Conservation (phyloP, 192 early-diverging fungal species). For the Gorgonomyces haynaldii region DNA sequence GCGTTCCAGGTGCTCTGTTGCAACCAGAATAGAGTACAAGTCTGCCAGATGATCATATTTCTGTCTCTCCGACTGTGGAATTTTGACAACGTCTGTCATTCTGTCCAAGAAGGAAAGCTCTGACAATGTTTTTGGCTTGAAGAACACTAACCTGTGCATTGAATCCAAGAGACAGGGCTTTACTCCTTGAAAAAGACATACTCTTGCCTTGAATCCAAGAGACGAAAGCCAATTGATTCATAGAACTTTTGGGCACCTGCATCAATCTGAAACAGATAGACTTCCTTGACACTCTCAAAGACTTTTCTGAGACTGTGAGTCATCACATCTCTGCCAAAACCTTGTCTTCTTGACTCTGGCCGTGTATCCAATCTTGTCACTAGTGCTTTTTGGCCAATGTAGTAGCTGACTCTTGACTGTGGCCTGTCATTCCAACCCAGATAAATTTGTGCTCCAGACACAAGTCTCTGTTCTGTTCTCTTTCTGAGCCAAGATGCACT, state of each 20-base stretch:
- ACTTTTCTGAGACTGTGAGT: neutral
- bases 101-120: no score
- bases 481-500: neutral
- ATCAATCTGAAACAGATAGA: neutral
- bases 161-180: no score
- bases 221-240: neutral
- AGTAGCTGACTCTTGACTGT: neutral
- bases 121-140: no score
- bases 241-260: neutral
- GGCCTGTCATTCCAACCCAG: neutral
- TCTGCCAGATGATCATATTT: constrained; percentile 87
- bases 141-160: no score
- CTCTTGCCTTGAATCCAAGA: neutral
- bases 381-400: neutral
- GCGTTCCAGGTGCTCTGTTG: constrained; percentile 83
- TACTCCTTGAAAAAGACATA: neutral
- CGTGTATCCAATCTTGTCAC: neutral
- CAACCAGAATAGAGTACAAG: constrained; percentile 81
- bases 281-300: neutral
- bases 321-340: neutral
- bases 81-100: no score
- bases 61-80: constrained; percentile 54
- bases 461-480: neutral
- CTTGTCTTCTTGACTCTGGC: neutral
- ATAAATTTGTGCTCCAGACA: neutral